Base-by-base conservation (phyloP, 352 stramenopile genomes). In the Globisporangium cystogenes region DNA sequence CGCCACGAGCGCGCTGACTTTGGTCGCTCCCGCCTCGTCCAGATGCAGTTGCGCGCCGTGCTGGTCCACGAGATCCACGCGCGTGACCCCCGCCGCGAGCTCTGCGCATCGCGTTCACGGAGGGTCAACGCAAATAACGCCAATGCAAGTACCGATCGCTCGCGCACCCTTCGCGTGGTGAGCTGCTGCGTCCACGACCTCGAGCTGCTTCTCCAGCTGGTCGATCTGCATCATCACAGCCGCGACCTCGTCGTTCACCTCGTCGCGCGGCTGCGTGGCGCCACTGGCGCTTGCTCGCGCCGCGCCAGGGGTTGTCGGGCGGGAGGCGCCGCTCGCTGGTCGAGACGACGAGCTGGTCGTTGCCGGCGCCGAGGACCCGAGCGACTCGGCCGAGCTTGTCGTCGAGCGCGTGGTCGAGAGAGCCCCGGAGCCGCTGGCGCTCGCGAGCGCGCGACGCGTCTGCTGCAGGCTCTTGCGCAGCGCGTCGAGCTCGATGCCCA, bases 401-500 rank as follows among this genome's bases (percentile, higher is more conserved):
- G 50, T 51, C 27, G 68, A 47, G 51, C 43, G 21, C 37, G 37
- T 55, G 20, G 44, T 53, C n/a, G 50, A 24, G 16, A 54, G 46
- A 15, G 24, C 35, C 36, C 36, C 16, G 0, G 35, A 45, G 43
- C 44, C 36, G 15, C 29, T 31, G n/a, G 54, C 18, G 26, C 51
- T 50, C 29, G 49, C 15, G 33, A 63, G 51, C 27, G 55, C 59
- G 10, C 54, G 62, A 20, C 50, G 53, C 18, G 51, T 47, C 35
- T 55, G 39, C 40, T 57, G 40, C 31, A 76, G 52, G 6, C 65
- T 41, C n/a, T 61, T 58, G 12, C 70, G 74, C 35, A 87, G 60
- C 18, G 79, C 75, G 52, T 90, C 76, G 23, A 90, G 50, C 54
- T 92, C 82, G 52, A 90, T 87, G 35, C 69, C 72, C 33, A 90